Base-by-base conservation (phyloP, 345 rosid species). In the Linum trigynum region DNA sequence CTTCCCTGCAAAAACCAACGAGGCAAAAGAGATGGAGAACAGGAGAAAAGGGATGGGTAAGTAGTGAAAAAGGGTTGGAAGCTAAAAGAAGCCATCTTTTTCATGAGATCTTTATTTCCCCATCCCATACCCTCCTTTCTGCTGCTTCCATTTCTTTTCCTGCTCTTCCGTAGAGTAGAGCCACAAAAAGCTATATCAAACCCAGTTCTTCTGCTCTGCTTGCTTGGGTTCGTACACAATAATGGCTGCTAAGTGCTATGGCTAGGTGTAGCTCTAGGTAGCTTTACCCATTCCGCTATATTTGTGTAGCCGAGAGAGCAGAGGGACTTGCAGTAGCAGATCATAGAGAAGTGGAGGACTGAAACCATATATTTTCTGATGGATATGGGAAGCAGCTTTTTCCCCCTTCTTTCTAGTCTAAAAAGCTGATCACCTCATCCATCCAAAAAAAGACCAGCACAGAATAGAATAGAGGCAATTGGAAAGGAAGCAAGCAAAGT, bases 341-440 rank as follows among this genome's bases (percentile, higher is more conserved):
- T 23, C 32, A 23, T 1, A 23, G 32, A 23, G 32, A 23, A 23
- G 32, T 23, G 32, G 32, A 23, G 32, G 32, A 23, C 32, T 23
- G 32, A 23, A 23, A 23, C 32, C 32, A 23, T 23, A 23, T 23
- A 23, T 23, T 23, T 23, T 23, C 32, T 23, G 32, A 23, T 23
- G 32, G 32, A 23, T 23, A 23, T 23, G 32, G 32, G 32, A 23
- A 23, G 32, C 32, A 23, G 8, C 5, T 61, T 32, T 32, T 70
- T 65, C 37, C 67, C 69, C 55, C 63, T 67, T 65, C 63, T 60
- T 64, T 71, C 32, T 23, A 23, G 32, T 61, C 66, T n/a, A 48
- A 50, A 63, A 64, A 67, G 38, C 17, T 39, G 43, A 7, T 39
- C 2, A 15, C 15, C 39, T 55, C 7, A 38, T 55, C 14, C 14